Base-by-base conservation (phyloP, 1,284 basidiomycete genomes). In the Ganoderma lingzhi region DNA sequence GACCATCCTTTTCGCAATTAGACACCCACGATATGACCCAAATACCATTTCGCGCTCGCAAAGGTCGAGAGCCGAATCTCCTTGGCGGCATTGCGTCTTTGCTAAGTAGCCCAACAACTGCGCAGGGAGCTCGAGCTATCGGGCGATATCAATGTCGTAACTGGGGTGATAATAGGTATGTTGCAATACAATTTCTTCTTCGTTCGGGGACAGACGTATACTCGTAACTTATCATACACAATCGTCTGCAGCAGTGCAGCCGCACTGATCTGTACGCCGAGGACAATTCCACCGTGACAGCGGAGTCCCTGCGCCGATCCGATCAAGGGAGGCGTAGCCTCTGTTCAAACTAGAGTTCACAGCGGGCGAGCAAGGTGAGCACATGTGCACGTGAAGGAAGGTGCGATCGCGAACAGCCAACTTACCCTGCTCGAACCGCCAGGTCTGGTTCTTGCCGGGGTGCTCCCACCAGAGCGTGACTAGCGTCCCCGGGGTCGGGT, bases 351-450 rank as follows among this genome's bases (percentile, higher is more conserved):
- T 51, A 51, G 12, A 51, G 10, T 12, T 51, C 48, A 28, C 10
- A 28, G 10, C 10, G 48, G 23, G 23, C 2, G 28, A 44, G 42
- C 15, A 28, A 28, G 9, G 48, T 51, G 23, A 51, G 48, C 23
- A 51, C 48, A 10, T 2, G 23, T 10, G 10, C 10, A 28, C 23
- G 10, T 14, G 23, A 28, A 6, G 48, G 3, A 19, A 51, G 23
- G 23, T 0, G 8, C 35, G 35, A 35, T 10, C 10, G 23, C 23
- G 23, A 23, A 23, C 23, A 23, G 23, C 23, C 23, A 23, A 28
- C 75, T 71, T 55, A 76, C 74, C 73, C 39, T 73, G 71, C 58
- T 76, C 75, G 70, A 78, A 72, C 59, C 70, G 70, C 77, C 77
- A 77, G 62, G 70, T 70, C 71, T 77, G 77, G 76, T 77, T 78